These are phyloP conservation scores for Stagonosporopsis tanaceti DNA, from an alignment of 2,329 filamentous ascomycete species.

Conservation along the genomic window DNA sequence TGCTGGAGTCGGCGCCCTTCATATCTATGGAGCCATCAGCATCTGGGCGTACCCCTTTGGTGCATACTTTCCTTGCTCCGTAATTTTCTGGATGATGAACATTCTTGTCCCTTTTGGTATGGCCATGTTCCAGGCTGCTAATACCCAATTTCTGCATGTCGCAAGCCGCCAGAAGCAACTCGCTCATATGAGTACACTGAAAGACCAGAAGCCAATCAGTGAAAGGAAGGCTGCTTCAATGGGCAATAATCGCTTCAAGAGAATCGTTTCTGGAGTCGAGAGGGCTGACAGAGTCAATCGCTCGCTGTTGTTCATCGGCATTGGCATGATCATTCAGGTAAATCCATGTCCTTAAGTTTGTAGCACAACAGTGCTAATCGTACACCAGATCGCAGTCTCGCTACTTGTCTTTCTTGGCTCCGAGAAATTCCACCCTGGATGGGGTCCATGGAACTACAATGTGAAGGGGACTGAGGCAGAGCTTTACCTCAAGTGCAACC, in stretches of 20 bases:
- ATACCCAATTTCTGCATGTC: slow-evolving; percentile 46
- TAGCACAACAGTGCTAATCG: neutral
- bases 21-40: slow-evolving; percentile 38
- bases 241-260: slow-evolving; percentile 35
- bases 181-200: slow-evolving; percentile 35
- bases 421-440: slow-evolving; percentile 44
- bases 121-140: slow-evolving; percentile 45
- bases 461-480: slow-evolving; percentile 36
- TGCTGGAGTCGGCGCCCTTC: slow-evolving; percentile 33
- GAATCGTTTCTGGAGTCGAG: slow-evolving; percentile 33
- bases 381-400: slow-evolving; percentile 31
- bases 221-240: slow-evolving; percentile 34
- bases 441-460: slow-evolving; percentile 42
- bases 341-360: neutral
- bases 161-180: slow-evolving; percentile 45
- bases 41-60: slow-evolving; percentile 36
- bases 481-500: slow-evolving; percentile 35
- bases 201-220: slow-evolving; percentile 32
- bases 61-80: slow-evolving; percentile 33
- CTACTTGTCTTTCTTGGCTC: slow-evolving; percentile 44
- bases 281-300: slow-evolving; percentile 38
- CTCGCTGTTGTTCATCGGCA: slow-evolving; percentile 37
- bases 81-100: slow-evolving; percentile 47
- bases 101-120: slow-evolving; percentile 43
- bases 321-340: slow-evolving; percentile 42